Percentiles rank a stretch among this genome's conserved stretches.
Evolutionary conservation across 805 yeast genomes (phyloP).

Genomic region (Kregervanrija fluxuum): DNA sequence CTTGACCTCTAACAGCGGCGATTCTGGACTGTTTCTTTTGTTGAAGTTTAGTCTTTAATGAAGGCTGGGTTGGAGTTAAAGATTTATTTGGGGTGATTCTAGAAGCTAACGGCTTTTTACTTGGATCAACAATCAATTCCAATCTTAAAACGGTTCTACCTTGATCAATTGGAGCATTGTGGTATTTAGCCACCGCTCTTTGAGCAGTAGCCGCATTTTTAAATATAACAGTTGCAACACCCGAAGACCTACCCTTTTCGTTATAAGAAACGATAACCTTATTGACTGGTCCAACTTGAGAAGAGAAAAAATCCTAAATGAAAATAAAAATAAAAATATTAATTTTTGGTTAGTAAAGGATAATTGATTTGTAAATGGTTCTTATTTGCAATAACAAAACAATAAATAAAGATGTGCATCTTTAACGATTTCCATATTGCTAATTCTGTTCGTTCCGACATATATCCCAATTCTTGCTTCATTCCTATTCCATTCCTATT

Average conservation of each 20-base stretch:
- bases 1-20: conserved; percentile 8
- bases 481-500: no score
- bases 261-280: conserved; percentile 70
- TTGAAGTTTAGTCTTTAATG: conserved; percentile 29
- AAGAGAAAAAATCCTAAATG: conserved; percentile 75
- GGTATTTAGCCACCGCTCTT: conserved; percentile 73
- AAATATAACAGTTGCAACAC: conserved; percentile 85
- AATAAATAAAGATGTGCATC: no score
- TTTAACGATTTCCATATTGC: no score
- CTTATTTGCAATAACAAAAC: no score
- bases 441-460: no score
- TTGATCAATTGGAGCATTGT: conserved; percentile 89
- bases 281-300: conserved; percentile 80
- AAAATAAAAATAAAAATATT: conserved; percentile 1
- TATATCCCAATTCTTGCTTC: no score
- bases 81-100: conserved; percentile 52
- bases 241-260: conserved; percentile 83
- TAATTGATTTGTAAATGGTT: no score
- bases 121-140: conserved; percentile 82
- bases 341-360: conserved; percentile 15
- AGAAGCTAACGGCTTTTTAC: conserved; percentile 62
- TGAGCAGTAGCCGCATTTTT: conserved; percentile 61
- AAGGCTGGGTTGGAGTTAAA: conserved; percentile 9
- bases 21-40: conserved; percentile 13
- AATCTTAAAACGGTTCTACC: conserved; percentile 70